phyloP scores from a whole-genome alignment of 2,329 filamentous ascomycete genomes.

The Diplocarpon mali region DNA sequence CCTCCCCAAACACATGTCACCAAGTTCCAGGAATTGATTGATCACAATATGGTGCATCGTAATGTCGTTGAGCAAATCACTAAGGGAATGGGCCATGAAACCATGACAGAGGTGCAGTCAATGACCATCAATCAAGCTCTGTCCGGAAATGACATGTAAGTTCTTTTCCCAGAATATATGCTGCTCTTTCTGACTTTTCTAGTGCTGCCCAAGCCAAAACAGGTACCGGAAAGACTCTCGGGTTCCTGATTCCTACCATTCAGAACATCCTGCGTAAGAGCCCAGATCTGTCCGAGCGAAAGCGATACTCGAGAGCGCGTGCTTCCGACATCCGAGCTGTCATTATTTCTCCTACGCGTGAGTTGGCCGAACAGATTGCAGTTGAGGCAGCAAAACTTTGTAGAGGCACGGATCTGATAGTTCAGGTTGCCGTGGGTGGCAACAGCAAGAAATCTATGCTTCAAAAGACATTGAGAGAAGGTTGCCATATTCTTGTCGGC shows the following conservation, averaged over 20 bases:
- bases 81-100: constrained; percentile 60
- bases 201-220: constrained; percentile 93
- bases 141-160: constrained; percentile 39
- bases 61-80: constrained; percentile 43
- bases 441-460: constrained; percentile 53
- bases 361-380: constrained; percentile 72
- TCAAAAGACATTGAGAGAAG: constrained; percentile 39
- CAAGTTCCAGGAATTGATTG: constrained; percentile 25
- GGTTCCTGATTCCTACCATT: constrained; percentile 78
- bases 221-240: constrained; percentile 92
- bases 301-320: constrained; percentile 28
- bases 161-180: not conserved
- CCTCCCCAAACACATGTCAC: constrained; percentile 11
- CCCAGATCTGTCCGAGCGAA: constrained; percentile 37
- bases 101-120: constrained; percentile 86
- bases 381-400: constrained; percentile 51
- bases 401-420: constrained; percentile 30
- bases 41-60: constrained; percentile 23
- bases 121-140: constrained; percentile 73
- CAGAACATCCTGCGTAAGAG: constrained; percentile 66
- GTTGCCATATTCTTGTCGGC: constrained; percentile 82
- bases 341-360: constrained; percentile 69
- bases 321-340: constrained; percentile 56
- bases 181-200: constrained; percentile 10
- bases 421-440: constrained; percentile 78